Percentiles rank a stretch among this genome's conserved stretches.
These are phyloP conservation scores for Chaetomiaceae sp. DNA, from an alignment of 2,329 filamentous ascomycete species.

Conservation along the genomic window DNA sequence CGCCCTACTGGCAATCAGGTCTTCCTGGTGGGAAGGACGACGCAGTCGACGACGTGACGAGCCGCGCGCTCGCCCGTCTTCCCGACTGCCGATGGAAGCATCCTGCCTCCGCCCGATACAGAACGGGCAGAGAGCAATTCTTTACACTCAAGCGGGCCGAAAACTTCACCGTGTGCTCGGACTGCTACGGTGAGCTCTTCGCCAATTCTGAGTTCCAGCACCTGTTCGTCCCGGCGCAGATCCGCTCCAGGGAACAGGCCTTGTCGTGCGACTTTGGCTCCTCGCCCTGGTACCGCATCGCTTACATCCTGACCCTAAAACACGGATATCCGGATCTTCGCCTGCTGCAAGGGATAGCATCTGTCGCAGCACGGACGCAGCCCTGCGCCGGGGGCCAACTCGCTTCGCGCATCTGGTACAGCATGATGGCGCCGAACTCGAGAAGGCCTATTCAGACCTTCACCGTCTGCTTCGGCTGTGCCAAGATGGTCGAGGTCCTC, in stretches of 20 bases:
- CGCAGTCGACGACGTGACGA: constrained; percentile 41
- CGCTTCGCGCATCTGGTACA: constrained; percentile 66
- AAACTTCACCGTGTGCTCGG: constrained; percentile 76
- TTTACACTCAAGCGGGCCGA: constrained; percentile 67
- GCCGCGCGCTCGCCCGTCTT: constrained; percentile 45
- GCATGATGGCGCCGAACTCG: constrained; percentile 64
- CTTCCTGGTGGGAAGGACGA: constrained; percentile 38
- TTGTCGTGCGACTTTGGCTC: constrained; percentile 75
- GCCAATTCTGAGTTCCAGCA: constrained; percentile 62
- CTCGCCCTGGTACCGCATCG: constrained; percentile 75
- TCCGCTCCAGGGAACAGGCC: constrained; percentile 52
- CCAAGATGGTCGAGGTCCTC: constrained; percentile 65
- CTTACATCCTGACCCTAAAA: constrained; percentile 75
- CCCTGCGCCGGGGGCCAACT: constrained; percentile 56
- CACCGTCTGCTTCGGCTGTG: constrained; percentile 69
- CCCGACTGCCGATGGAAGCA: constrained; percentile 66
- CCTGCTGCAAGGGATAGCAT: constrained; percentile 65
- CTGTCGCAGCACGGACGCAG: constrained; percentile 52
- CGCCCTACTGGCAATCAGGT: constrained; percentile 42
- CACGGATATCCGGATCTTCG: constrained; percentile 61
- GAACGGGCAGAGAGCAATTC: constrained; percentile 70
- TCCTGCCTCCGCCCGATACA: constrained; percentile 33
- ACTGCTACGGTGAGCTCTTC: constrained; percentile 70
- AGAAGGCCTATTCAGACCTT: constrained; percentile 65
- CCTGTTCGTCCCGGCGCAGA: constrained; percentile 59